Evolutionary conservation across 352 stramenopile genomes (phyloP), one percentile per base, ranked within the genome.

Genomic region (Thraustochytrium striatum): DNA sequence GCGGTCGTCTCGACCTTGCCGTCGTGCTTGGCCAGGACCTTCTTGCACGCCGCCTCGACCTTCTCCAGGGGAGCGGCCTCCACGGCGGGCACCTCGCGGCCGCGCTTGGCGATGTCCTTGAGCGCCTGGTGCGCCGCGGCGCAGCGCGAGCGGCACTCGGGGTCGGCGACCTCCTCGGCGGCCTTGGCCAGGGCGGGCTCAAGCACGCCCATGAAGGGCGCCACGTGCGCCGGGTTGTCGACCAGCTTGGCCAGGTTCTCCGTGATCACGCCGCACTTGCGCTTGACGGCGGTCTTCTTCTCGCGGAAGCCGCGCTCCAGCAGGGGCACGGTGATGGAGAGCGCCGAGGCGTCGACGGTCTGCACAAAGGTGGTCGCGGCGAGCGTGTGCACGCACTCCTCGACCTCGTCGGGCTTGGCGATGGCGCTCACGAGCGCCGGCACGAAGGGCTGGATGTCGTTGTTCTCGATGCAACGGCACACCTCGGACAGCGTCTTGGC

Each of bases 201-300:
- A 11, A 99, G 89, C 82, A 98, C 94, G 32, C 94, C 94, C 85
- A 98, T 93, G 88, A 99, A 99, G 36, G 96, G 90, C 87, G 95
- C 93, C 9, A 94, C 95, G 85, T 98, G 93, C 82, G 95, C 85
- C 0, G 95, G 93, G 85, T 98, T 94, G 85, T 99, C 95, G 81
- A 98, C 97, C 50, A 99, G 89, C 90, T 98, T 98, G 86, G 91
- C 97, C 94, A 99, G 98, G 88, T 98, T 99, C 89, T 98, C 93
- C 85, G 98, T 98, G 82, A 99, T 98, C 80, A 99, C 94, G 82
- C 94, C 93, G 61, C 92, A 93, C 87, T 99, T 94, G 90, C 95
- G 93, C 87, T 98, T 98, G 38, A 97, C 95, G 19, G 94, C 90
- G 1, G 89, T 98, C 87, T 95, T 94, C 35, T 50, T 81, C 83